phyloP scores from a whole-genome alignment of 2,329 filamentous ascomycete genomes.

The Hymenoscyphus infarciens region DNA sequence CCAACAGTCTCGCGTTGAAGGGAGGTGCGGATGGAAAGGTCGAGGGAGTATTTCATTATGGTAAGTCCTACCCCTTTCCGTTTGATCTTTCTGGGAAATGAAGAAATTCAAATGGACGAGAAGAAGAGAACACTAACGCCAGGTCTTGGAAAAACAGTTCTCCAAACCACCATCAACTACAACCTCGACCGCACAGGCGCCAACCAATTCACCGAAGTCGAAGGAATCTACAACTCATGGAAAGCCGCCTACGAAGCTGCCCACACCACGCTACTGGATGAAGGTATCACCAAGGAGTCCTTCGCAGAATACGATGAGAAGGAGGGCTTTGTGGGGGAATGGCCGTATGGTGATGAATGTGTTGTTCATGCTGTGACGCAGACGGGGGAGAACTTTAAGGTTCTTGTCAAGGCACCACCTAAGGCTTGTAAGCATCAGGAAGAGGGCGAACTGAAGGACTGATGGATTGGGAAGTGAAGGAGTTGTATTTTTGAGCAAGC shows the following conservation, averaged over 20 bases:
- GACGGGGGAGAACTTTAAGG: conserved; percentile 41
- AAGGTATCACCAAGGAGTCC: conserved; percentile 34
- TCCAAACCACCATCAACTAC: conserved; percentile 44
- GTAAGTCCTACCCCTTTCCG: too few relatives aligned
- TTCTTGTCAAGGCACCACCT: conserved; percentile 35
- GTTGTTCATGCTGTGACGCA: conserved; percentile 42
- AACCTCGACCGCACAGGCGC: conserved; percentile 38
- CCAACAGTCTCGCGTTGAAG: background rate
- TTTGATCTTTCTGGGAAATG: background rate
- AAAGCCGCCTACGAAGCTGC: conserved; percentile 12
- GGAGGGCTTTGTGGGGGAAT: conserved; percentile 33
- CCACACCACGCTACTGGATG: conserved; percentile 34
- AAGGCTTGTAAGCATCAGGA: background rate
- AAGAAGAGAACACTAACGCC: background rate
- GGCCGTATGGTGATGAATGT: conserved; percentile 45
- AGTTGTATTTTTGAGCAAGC: background rate
- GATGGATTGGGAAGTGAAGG: background rate
- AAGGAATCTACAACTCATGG: conserved; percentile 38
- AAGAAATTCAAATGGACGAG: background rate
- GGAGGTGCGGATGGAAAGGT: background rate
- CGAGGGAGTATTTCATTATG: background rate
- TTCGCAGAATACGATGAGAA: conserved; percentile 39
- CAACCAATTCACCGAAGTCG: conserved; percentile 39
- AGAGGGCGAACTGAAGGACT: background rate
- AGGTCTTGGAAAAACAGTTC: conserved; percentile 25